Percentiles rank a stretch among this genome's conserved stretches.
Evolutionary conservation across 768 basidiomycete genomes (phyloP).

Genomic region (Lactarius akahatsu): DNA sequence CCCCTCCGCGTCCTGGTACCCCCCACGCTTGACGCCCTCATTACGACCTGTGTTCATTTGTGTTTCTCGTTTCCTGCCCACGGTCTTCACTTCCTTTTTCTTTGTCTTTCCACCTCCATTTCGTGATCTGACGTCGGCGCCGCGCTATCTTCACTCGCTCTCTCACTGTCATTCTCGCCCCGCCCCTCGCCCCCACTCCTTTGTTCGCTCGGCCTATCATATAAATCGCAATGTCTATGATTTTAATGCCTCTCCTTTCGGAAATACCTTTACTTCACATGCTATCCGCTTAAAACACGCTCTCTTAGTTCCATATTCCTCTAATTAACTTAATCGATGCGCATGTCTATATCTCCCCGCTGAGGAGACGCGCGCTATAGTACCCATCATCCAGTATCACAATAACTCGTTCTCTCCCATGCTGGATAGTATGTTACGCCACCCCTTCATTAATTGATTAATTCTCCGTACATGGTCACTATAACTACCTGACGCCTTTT

Average conservation of each 20-base stretch:
- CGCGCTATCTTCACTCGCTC: slow-evolving; percentile 15
- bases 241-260: slow-evolving; percentile 7
- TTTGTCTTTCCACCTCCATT: neutral
- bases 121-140: slow-evolving; percentile 13
- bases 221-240: slow-evolving; percentile 11
- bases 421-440: slow-evolving; percentile 2
- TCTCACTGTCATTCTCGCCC: neutral
- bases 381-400: slow-evolving; percentile 1
- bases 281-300: slow-evolving; percentile 13
- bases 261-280: neutral
- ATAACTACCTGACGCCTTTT: slow-evolving; percentile 22
- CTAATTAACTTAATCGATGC: slow-evolving; percentile 12
- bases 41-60: slow-evolving; percentile 7
- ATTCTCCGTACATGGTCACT: slow-evolving; percentile 19
- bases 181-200: neutral
- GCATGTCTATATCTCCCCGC: neutral
- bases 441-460: slow-evolving; percentile 9
- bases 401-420: neutral
- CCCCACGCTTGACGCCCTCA: slow-evolving; percentile 18
- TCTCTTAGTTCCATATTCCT: slow-evolving; percentile 6
- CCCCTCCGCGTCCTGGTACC: slow-evolving; percentile 22
- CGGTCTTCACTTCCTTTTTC: too few species aligned
- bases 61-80: neutral
- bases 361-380: slow-evolving; percentile 6
- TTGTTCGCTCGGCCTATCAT: slow-evolving; percentile 11